phyloP scores from a whole-genome alignment of 2,329 filamentous ascomycete genomes.

The Hypocreales sp. region DNA sequence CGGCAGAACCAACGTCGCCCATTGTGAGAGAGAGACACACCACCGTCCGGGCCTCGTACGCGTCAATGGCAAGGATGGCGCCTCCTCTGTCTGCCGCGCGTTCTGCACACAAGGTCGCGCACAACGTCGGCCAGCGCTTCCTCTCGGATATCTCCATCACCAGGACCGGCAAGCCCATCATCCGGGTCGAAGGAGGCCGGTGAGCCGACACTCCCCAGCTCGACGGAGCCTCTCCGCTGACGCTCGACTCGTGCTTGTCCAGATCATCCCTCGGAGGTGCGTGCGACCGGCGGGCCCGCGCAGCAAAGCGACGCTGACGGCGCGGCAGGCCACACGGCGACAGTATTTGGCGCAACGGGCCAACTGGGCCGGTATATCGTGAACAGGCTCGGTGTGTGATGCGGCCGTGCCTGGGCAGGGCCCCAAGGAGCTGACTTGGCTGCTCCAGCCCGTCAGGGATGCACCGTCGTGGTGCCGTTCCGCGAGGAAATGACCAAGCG shows the following conservation, averaged over 20 bases:
- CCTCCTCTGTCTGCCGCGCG: slow-evolving; percentile 41
- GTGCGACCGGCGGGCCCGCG: slow-evolving; percentile 7
- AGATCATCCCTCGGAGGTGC: slow-evolving; percentile 81
- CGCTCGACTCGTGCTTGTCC: slow-evolving; percentile 20
- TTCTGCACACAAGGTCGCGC: slow-evolving; percentile 30
- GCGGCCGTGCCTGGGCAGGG: background rate
- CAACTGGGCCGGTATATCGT: slow-evolving; percentile 96
- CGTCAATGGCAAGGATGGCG: slow-evolving; percentile 31
- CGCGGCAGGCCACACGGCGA: slow-evolving; percentile 71
- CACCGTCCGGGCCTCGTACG: too few species aligned
- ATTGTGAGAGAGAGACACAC: too few species aligned
- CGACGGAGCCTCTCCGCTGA: slow-evolving; percentile 11
- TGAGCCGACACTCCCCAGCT: slow-evolving; percentile 28
- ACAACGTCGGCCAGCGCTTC: slow-evolving; percentile 33
- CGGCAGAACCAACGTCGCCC: too few species aligned
- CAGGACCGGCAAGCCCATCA: slow-evolving; percentile 87
- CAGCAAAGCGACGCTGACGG: slow-evolving; percentile 10
- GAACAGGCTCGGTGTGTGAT: slow-evolving; percentile 60
- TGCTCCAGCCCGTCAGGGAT: slow-evolving; percentile 91
- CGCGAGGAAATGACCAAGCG: slow-evolving; percentile 97
- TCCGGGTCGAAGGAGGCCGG: slow-evolving; percentile 82
- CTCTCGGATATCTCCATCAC: slow-evolving; percentile 83
- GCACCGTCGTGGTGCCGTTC: slow-evolving; percentile 83
- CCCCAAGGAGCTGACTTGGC: too few species aligned
- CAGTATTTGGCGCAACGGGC: slow-evolving; percentile 94